Evolutionary conservation across 106 monocot species (phyloP), one percentile per base, ranked within the genome.

Genomic region (Acorus gramineus): DNA sequence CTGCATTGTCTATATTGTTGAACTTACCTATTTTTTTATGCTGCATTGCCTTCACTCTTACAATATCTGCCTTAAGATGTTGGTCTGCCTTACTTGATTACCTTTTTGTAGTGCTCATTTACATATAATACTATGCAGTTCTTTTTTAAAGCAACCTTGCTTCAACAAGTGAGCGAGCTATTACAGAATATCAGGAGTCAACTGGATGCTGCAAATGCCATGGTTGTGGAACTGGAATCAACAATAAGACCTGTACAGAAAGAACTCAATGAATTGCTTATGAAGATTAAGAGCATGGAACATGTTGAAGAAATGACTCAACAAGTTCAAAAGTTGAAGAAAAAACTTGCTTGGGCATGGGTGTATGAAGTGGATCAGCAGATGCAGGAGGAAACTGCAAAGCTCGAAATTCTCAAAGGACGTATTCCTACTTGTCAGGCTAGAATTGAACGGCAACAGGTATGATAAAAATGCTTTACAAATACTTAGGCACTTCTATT

Each of bases 221-320:
- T 79, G 10, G 75, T 98, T 55, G 69, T 83, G 70, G 83, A 92
- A 72, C 71, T 98, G 54, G 88, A 92, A 71, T 70, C 64, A 55
- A 83, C 83, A 70, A 85, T 98, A 76, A 80, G 66, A 46, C 98
- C 98, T 51, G 71, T 84, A 43, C 44, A 81, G 44, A 83, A 70
- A 14, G 92, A 98, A 62, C 78, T 98, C 12, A 61, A 73, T 72
- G 88, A 88, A 47, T 71, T 98, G 66, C 70, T 9, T 11, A 83
- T 92, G 63, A 98, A 98, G 73, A 92, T 98, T 47, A 92, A 84
- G 77, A 92, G 74, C 77, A 98, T 98, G 98, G 92, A 98, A 64
- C 98, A 92, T 66, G 79, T 98, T 53, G 91, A 98, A 76, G 87
- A 92, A 74, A 98, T 98, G 69, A 73, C 79, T 59, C 81, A 77